Conservation (phyloP, 495 filamentous ascomycete species). For the Pseudoneurospora amorphoporcata region DNA sequence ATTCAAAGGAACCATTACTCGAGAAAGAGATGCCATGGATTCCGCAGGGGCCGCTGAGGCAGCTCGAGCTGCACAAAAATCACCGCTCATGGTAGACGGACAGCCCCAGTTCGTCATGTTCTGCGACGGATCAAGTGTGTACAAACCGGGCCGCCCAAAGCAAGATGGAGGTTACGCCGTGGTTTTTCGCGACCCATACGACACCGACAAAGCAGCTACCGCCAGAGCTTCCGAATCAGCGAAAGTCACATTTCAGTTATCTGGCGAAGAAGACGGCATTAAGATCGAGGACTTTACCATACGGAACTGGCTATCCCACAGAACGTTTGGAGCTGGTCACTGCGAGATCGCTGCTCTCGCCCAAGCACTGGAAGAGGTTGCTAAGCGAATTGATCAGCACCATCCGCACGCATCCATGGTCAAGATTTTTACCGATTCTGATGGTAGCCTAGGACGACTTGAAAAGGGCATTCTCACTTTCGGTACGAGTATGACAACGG, state of each 20-base stretch:
- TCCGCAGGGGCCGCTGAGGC: not conserved
- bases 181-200: not conserved
- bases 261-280: not conserved
- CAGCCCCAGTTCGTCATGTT: not conserved
- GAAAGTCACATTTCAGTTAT: fast-evolving
- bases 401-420: not conserved
- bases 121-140: not conserved
- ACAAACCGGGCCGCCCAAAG: not conserved
- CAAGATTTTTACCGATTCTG: not conserved
- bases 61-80: not conserved
- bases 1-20: not conserved
- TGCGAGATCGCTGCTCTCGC: not conserved
- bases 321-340: not conserved
- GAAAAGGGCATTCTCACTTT: not conserved
- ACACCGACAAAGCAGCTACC: not conserved
- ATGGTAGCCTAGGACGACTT: not conserved
- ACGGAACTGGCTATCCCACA: not conserved
- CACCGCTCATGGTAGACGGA: not conserved
- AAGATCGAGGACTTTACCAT: not conserved
- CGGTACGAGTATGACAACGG: not conserved
- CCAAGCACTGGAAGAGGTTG: not conserved
- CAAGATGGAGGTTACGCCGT: not conserved
- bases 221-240: not conserved
- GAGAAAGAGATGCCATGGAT: not conserved
- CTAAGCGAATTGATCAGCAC: not conserved